These are phyloP conservation scores for Microbotryum intermedium DNA, from an alignment of 1,284 basidiomycete species.

Conservation along the genomic window DNA sequence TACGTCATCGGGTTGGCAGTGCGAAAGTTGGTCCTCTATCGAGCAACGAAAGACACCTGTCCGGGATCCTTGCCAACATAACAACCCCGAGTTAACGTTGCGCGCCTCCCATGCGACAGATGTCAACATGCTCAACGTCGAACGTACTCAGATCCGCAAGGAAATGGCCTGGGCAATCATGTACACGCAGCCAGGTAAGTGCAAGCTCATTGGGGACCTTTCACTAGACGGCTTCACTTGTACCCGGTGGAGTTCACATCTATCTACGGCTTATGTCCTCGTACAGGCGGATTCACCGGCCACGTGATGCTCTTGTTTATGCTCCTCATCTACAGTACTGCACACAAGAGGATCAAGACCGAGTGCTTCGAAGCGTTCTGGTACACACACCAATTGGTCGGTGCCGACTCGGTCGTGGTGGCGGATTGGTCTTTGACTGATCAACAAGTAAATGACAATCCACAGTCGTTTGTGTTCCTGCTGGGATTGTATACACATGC, in stretches of 20 bases:
- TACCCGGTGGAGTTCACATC: background rate
- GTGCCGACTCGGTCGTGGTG: constrained; percentile 59
- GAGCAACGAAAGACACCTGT: too few species aligned
- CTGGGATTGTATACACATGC: constrained; percentile 71
- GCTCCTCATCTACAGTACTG: constrained; percentile 56
- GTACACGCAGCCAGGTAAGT: constrained; percentile 56
- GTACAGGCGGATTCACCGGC: constrained; percentile 65
- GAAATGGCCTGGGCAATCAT: constrained; percentile 68
- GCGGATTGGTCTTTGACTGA: constrained; percentile 4
- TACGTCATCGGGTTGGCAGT: background rate
- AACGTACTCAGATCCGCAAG: constrained; percentile 53
- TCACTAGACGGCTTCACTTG: background rate
- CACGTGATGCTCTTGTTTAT: constrained; percentile 66
- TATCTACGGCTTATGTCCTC: background rate
- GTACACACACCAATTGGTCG: constrained; percentile 76
- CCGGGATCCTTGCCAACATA: background rate
- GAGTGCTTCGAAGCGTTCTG: constrained; percentile 88
- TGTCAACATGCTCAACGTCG: constrained; percentile 78
- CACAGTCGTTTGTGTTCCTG: constrained; percentile 12
- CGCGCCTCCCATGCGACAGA: constrained; percentile 36
- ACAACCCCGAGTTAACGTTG: background rate
- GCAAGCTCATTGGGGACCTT: constrained; percentile 3
- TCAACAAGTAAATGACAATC: too few species aligned
- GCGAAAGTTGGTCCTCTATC: background rate
- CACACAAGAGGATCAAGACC: constrained; percentile 67